These are phyloP conservation scores for Pythium apleroticum DNA, from an alignment of 352 stramenopile genomes.

Conservation along the genomic window DNA sequence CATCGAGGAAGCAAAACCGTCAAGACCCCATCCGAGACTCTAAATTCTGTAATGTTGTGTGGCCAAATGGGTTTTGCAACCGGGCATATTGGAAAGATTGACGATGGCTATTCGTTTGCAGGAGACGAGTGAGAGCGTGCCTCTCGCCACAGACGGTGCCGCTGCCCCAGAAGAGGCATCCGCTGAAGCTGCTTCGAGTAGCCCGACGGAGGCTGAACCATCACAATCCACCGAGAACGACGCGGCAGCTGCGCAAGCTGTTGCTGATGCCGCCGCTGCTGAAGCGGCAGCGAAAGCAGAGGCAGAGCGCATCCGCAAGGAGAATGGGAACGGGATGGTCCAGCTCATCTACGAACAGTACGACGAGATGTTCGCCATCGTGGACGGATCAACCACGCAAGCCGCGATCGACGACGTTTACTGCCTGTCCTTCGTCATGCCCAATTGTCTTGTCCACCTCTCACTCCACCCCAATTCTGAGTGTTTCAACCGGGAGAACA, in stretches of 20 bases:
- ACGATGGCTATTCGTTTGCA: background rate
- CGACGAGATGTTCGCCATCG: slow-evolving; percentile 80
- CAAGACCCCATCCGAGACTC: background rate
- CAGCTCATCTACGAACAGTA: slow-evolving; percentile 89
- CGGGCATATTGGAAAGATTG: background rate
- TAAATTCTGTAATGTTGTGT: background rate
- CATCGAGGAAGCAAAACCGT: background rate
- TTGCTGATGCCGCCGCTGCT: background rate
- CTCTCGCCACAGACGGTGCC: background rate
- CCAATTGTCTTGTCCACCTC: slow-evolving; percentile 78
- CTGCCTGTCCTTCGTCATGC: slow-evolving; percentile 89
- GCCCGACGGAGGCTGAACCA: background rate
- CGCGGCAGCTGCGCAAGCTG: background rate
- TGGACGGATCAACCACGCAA: slow-evolving; percentile 74
- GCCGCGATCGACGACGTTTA: slow-evolving; percentile 81
- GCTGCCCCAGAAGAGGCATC: background rate
- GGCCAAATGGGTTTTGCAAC: background rate
- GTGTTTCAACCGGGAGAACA: slow-evolving; percentile 54
- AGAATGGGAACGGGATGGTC: slow-evolving; percentile 59
- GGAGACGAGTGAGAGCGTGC: background rate
- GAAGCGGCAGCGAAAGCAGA: slow-evolving; percentile 23
- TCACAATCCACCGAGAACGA: slow-evolving; percentile 14
- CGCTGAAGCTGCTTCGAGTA: background rate
- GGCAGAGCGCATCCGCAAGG: slow-evolving; percentile 35
- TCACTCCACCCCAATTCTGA: slow-evolving; percentile 47